Base-by-base conservation (phyloP, 23 red algal genomes). In the Cyanidium caldarium region DNA sequence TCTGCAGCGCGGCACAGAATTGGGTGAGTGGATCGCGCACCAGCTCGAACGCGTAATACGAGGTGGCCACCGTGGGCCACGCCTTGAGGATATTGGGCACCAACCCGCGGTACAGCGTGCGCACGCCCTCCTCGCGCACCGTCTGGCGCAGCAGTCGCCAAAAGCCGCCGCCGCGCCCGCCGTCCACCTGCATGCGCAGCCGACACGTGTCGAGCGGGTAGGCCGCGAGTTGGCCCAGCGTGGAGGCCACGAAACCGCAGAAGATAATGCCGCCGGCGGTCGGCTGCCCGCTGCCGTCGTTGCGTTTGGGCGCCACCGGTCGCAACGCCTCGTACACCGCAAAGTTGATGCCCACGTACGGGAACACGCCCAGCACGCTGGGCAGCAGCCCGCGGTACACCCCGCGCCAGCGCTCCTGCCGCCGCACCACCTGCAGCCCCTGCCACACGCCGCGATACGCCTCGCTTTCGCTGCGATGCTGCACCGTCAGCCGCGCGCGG, bases 161-260 rank as follows among this genome's bases (percentile, higher is more conserved):
- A 33, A 81, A 37, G 66, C 44, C 37, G 17, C 33, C 40, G 29
- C 69, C 69, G 23, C 3, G 12, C 12, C 28, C 68, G 10, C 12
- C 57, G 31, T 81, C 69, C 17, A 87, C 83, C 42, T 95, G 90
- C 82, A 95, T 87, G 33, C 77, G 44, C 68, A 82, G 56, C 33
- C 90, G 77, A 51, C 82, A 87, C 39, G 90, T 95, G 72, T 95
- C 90, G 21, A 95, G 46, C 15, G 90, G 90, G 45, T 79, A 95
- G 14, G 90, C 72, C n/a, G 82, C 79, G 14, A 86, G 17, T 67
- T 95, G 83, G 40, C 65, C 79, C 19, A 73, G 69, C 16, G 77
- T 69, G 1, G 65, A 80, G 26, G 83, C 65, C 26, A 95, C n/a
- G 30, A 72, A 45, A n/a, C 90, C 84, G 15, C 66, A 66, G 1